A percentile compares a stretch with the other conserved stretches of the same genome.
Evolutionary conservation across 768 basidiomycete species (phyloP).

Genomic region (Suillus weaverae): DNA sequence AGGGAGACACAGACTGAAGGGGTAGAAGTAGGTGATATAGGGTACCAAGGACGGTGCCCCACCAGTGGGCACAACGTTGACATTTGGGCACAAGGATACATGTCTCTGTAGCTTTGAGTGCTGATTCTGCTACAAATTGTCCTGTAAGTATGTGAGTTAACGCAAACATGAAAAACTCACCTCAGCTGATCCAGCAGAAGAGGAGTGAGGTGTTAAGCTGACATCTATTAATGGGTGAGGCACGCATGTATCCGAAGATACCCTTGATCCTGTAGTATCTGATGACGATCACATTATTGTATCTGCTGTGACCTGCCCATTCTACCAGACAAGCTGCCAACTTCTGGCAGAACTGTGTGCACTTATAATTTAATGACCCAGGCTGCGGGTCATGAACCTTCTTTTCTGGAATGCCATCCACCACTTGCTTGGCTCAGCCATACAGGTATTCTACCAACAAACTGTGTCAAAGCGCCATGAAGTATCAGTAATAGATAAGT

Average conservation of each 20-base stretch:
- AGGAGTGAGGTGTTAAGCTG: neutral
- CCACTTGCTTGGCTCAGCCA: slow-evolving; percentile 99
- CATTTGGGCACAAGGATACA: neutral
- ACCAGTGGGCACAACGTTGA: neutral
- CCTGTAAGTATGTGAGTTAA: neutral
- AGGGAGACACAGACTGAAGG: neutral
- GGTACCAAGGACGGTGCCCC: neutral
- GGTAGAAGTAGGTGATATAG: neutral
- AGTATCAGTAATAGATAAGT: neutral
- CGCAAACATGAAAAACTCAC: neutral
- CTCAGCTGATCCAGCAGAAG: neutral
- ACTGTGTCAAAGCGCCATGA: too few species aligned
- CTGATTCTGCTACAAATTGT: neutral
- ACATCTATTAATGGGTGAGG: neutral
- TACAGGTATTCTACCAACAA: too few species aligned
- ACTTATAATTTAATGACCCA: too few species aligned
- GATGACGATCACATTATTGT: neutral
- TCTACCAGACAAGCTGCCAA: too few species aligned
- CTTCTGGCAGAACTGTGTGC: too few species aligned
- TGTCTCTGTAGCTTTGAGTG: neutral
- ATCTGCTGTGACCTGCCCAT: neutral
- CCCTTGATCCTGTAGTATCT: neutral
- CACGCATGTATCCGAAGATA: neutral
- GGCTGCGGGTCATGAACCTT: slow-evolving; percentile 90
- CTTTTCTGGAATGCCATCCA: slow-evolving; percentile 99